Percentiles rank a stretch among this genome's conserved stretches.
These are phyloP conservation scores for Umbilicaria muhlenbergii DNA, from an alignment of 495 filamentous ascomycete species.

Conservation along the genomic window DNA sequence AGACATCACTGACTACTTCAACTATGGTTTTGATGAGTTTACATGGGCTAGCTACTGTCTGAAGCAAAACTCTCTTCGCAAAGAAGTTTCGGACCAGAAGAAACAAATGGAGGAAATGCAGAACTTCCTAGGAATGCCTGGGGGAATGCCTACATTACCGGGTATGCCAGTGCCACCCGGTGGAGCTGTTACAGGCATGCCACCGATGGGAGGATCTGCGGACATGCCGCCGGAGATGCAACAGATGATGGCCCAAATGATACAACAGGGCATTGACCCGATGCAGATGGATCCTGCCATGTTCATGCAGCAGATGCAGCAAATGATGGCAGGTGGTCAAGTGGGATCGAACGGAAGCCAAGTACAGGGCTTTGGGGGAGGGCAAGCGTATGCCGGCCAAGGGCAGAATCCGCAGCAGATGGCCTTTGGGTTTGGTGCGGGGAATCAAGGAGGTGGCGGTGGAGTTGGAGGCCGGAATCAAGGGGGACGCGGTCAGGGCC, in stretches of 20 bases:
- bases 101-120: conserved; percentile 83
- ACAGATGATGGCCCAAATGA: conserved; percentile 69
- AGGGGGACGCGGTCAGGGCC: conserved; percentile 3
- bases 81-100: conserved; percentile 59
- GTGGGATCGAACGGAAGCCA: conserved; percentile 25
- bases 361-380: conserved; percentile 24
- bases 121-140: conserved; percentile 59
- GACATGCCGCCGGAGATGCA: conserved; percentile 68
- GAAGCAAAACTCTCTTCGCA: conserved; percentile 65
- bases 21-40: conserved; percentile 99
- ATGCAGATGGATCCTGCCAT: conserved; percentile 56
- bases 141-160: conserved; percentile 54
- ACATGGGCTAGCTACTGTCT: conserved; percentile 92
- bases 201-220: conserved; percentile 53
- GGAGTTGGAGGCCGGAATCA: conserved; percentile 17
- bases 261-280: conserved; percentile 67
- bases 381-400: conserved; percentile 26
- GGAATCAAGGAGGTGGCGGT: conserved; percentile 31
- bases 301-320: conserved; percentile 37
- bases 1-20: conserved; percentile 94
- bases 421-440: conserved; percentile 33
- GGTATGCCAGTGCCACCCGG: conserved; percentile 34
- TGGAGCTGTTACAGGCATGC: conserved; percentile 30
- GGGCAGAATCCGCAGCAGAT: conserved; percentile 29
- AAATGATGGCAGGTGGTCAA: conserved; percentile 32